Evolutionary conservation across 2,329 filamentous ascomycete species (phyloP), one percentile per base, ranked within the genome.

Genomic region (Ceratocystis diversiconidia): DNA sequence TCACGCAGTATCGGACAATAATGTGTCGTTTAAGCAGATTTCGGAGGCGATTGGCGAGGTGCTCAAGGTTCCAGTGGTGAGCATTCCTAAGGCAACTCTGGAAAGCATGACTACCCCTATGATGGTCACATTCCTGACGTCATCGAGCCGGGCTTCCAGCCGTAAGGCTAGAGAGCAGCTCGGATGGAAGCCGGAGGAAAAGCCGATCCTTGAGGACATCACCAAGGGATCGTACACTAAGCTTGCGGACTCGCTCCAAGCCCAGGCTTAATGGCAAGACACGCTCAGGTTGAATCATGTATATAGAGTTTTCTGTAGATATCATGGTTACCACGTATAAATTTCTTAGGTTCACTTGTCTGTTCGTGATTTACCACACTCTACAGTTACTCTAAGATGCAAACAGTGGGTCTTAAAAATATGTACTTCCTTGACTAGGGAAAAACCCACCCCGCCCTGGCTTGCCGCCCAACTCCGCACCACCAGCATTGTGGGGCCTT

Each of bases 91-190:
- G 48, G 60, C 22, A 74, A n/a, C 22, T 15, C 19, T 61, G 19
- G 48, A 57, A 5, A 74, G 15, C 73, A 75, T 28, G 72, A 70
- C 72, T 48, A 73, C 75, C 1, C 30, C 55, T 2, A 75, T 75
- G 46, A 63, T 77, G 10, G 71, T 74, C 0, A 64, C 32, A 28
- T 75, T 78, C 65, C 63, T 78, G 48, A 70, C 67, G 1, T 61
- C 69, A 2, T 71, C 74, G 67, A 76, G 75, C 67, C 71, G 73
- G 4, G 72, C 73, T 4, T 73, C 73, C 1, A 72, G 70, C 57
- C 70, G 65, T 22, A 78, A 77, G 71, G 76, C 76, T 3, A 72
- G 65, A 65, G 70, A 69, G 55, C 71, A 74, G 70, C 68, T 79
- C 63, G 76, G 73, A 4, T 79, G 76, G 76, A 63, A 72, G 66